Percentiles rank a stretch among this genome's conserved stretches.
phyloP scores from a whole-genome alignment of 2,329 filamentous ascomycete species.

The Aspergillus cejpii region DNA sequence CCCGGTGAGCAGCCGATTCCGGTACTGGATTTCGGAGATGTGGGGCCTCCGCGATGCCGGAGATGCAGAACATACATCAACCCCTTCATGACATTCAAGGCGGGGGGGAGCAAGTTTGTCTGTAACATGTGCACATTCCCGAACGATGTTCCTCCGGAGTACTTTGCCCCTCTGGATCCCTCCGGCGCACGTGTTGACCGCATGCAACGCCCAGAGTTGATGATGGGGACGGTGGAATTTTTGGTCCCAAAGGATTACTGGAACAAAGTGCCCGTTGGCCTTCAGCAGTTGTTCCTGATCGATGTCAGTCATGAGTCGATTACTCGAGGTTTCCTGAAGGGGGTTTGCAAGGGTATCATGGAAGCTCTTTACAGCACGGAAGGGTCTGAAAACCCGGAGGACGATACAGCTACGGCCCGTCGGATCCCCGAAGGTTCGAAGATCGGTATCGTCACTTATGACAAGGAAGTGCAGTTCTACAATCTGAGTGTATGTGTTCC shows the following conservation, averaged over 20 bases:
- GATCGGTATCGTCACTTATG: constrained; percentile 91
- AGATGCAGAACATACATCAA: constrained; percentile 96
- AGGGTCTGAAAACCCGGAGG: constrained; percentile 50
- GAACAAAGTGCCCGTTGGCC: constrained; percentile 83
- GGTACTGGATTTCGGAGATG: constrained; percentile 88
- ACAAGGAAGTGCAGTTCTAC: constrained; percentile 97
- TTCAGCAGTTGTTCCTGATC: constrained; percentile 85
- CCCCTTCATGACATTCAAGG: constrained; percentile 95
- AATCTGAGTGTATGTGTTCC: constrained; percentile 67
- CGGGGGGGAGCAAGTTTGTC: constrained; percentile 90
- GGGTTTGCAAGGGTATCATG: constrained; percentile 83
- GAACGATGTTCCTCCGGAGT: constrained; percentile 86
- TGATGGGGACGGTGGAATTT: constrained; percentile 89
- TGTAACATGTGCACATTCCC: constrained; percentile 98
- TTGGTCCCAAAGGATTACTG: constrained; percentile 98
- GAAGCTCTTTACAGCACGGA: constrained; percentile 69
- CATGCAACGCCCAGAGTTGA: constrained; percentile 80
- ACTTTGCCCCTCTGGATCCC: constrained; percentile 85
- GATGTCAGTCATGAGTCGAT: constrained; percentile 89
- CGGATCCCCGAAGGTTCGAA: constrained; percentile 70
- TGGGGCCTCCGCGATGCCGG: constrained; percentile 81
- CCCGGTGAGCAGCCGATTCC: constrained; percentile 81
- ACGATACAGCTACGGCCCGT: constrained; percentile 43
- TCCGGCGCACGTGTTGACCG: constrained; percentile 82
- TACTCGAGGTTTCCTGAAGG: constrained; percentile 83